These are phyloP conservation scores for Salix dunnii DNA, from an alignment of 345 rosid genomes.

Conservation along the genomic window DNA sequence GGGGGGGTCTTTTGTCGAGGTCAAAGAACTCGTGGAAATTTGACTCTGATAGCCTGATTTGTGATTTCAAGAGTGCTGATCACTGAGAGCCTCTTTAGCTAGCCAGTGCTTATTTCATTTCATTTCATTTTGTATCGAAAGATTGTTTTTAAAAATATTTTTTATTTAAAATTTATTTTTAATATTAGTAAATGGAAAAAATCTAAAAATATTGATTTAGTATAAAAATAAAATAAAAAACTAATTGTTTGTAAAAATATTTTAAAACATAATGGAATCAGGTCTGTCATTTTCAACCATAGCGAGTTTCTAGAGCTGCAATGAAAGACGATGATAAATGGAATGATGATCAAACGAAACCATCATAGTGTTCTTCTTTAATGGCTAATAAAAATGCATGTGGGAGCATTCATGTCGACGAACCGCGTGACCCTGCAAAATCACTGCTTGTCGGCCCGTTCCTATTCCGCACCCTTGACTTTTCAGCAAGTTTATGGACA, in stretches of 20 bases:
- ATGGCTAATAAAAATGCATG: not conserved
- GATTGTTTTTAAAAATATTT: too few relatives aligned
- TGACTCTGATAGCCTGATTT: not conserved
- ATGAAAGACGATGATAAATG: not conserved
- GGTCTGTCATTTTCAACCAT: not conserved
- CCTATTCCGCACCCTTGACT: not conserved
- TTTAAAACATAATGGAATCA: too few relatives aligned
- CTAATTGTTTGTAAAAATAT: too few relatives aligned
- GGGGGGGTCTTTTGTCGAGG: not conserved
- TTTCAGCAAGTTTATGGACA: too few relatives aligned
- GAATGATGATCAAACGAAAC: not conserved
- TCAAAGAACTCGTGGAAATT: not conserved
- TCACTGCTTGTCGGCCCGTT: not conserved
- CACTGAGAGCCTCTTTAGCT: too few relatives aligned
- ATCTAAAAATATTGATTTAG: too few relatives aligned
- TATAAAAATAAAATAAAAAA: too few relatives aligned
- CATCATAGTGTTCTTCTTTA: not conserved
- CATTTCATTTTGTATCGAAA: too few relatives aligned
- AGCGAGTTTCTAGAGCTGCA: not conserved
- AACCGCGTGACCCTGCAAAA: not conserved
- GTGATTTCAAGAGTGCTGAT: not conserved
- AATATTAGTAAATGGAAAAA: too few relatives aligned
- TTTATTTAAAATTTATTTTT: too few relatives aligned
- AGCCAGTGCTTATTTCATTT: too few relatives aligned
- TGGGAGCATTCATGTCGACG: not conserved